Evolutionary conservation across 2,329 filamentous ascomycete genomes (phyloP).

Genomic region (Hypoxylon rubiginosum): DNA sequence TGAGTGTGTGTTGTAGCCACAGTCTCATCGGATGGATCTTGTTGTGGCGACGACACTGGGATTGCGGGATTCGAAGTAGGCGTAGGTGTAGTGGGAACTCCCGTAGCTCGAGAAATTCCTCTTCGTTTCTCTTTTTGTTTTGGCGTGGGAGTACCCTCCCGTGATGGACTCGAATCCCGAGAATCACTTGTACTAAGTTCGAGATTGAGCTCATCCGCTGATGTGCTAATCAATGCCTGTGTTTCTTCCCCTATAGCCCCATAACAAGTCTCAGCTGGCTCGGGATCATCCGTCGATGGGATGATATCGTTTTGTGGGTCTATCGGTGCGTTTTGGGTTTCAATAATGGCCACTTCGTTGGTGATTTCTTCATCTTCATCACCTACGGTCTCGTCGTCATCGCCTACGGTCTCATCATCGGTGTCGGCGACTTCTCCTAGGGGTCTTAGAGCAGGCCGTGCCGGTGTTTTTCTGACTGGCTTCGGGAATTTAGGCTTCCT

Average conservation of each 20-base stretch:
- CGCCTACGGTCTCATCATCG: conserved; percentile 46
- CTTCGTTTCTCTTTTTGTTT: conserved; percentile 25
- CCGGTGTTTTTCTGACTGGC: conserved; percentile 36
- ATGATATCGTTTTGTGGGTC: conserved; percentile 18
- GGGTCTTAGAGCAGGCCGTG: conserved; percentile 44
- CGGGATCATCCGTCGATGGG: conserved; percentile 28
- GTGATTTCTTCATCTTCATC: conserved; percentile 30
- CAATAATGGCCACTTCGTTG: conserved; percentile 14
- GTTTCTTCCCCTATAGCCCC: conserved; percentile 42
- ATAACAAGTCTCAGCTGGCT: conserved; percentile 35
- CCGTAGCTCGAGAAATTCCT: background rate
- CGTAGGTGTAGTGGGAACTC: conserved; percentile 8
- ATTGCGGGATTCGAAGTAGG: conserved; percentile 17
- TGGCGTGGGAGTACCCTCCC: conserved; percentile 26
- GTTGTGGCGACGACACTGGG: conserved; percentile 34
- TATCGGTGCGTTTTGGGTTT: conserved; percentile 18
- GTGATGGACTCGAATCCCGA: conserved; percentile 18
- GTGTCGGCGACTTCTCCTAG: conserved; percentile 51
- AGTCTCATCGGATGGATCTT: conserved; percentile 25
- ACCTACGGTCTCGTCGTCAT: conserved; percentile 45
- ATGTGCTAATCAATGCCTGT: conserved; percentile 43
- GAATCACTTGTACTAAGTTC: conserved; percentile 23
- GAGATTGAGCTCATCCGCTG: conserved; percentile 24
- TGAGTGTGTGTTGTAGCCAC: conserved; percentile 29
- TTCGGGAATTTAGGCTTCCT: conserved; percentile 52